Evolutionary conservation across 2,329 filamentous ascomycete species (phyloP), one percentile per base, ranked within the genome.

Genomic region (Aspergillus sp.): DNA sequence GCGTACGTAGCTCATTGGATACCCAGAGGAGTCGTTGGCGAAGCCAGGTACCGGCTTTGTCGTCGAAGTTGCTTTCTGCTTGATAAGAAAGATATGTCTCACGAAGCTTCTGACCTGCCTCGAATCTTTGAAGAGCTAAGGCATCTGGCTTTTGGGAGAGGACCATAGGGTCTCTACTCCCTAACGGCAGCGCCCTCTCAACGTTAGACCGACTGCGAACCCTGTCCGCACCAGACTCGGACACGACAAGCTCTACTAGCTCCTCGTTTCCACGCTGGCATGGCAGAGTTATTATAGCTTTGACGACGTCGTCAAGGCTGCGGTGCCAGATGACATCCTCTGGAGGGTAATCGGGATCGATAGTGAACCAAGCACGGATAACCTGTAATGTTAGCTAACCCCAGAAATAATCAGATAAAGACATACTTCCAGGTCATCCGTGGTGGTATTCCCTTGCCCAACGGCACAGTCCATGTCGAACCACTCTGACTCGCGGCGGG

Each of bases 401-500:
- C 16, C 45, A 36, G 45, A 47, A 21, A 47, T 34, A 47, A 36
- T 47, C 31, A 36, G 31, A 19, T 36, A 20, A 17, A 47, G 29
- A 36, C 45, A 17, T 47, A 47, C 45, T 47, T 47, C 17, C 31
- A 47, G 16, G 45, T 36, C 31, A 47, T 36, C 19, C 45, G 36
- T 47, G 20, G 16, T 47, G 45, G 29, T 36, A n/a, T n/a, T n/a
- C 23, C 36, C 45, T 47, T 17, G 29, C 17, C 20, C 20, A 19
- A 34, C 45, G 34, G 25, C 45, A 29, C 31, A 14, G 45, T 47
- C 31, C 45, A 20, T 23, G 25, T 20, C 45, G 29, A 36, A 47
- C 25, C 29, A 47, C 14, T 47, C 45, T 47, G 45, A 47, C 45
- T 47, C 29, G 45, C 45, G 31, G 45, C 20, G 45, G 20, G 43